Conservation (phyloP, 495 filamentous ascomycete genomes). For the Poronia punctata region DNA sequence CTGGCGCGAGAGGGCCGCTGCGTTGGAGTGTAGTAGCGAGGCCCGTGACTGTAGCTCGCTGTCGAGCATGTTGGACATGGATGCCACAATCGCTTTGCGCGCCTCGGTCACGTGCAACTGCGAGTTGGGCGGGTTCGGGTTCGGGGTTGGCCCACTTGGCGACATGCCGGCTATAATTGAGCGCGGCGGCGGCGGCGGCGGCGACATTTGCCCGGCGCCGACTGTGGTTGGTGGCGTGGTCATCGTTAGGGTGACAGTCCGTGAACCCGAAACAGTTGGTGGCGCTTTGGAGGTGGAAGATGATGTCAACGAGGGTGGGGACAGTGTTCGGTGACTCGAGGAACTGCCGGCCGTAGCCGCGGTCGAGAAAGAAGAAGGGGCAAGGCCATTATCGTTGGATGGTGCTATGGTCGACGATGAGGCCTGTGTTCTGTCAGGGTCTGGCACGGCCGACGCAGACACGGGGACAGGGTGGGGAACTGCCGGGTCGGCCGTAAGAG, state of each 20-base stretch:
- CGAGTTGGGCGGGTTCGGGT: slow-evolving; percentile 28
- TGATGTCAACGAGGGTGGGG: slow-evolving; percentile 5
- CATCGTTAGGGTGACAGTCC: slow-evolving; percentile 3
- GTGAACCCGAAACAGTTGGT: slow-evolving; percentile 8
- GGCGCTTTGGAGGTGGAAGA: slow-evolving; percentile 9
- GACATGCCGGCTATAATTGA: no score
- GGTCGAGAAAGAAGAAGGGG: neutral
- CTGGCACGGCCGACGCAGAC: no score
- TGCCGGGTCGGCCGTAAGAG: slow-evolving; percentile 4
- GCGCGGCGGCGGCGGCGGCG: slow-evolving; percentile 13
- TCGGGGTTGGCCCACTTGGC: no score
- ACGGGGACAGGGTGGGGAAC: slow-evolving; percentile 1
- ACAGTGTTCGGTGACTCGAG: slow-evolving; percentile 1
- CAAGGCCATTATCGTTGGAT: slow-evolving; percentile 1
- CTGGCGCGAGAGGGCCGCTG: slow-evolving; percentile 60
- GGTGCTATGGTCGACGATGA: slow-evolving; percentile 3
- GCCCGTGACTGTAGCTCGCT: slow-evolving; percentile 65
- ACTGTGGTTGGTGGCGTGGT: slow-evolving; percentile 9
- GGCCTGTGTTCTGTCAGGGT: slow-evolving; percentile 1
- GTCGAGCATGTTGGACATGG: slow-evolving; percentile 68
- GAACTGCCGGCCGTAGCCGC: slow-evolving; percentile 5
- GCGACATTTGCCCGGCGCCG: neutral
- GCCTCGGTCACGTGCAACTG: slow-evolving; percentile 54
- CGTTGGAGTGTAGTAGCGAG: slow-evolving; percentile 66
- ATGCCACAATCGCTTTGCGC: slow-evolving; percentile 67